These are phyloP conservation scores for Nectriaceae sp. DNA, from an alignment of 2,329 filamentous ascomycete species.

Conservation along the genomic window DNA sequence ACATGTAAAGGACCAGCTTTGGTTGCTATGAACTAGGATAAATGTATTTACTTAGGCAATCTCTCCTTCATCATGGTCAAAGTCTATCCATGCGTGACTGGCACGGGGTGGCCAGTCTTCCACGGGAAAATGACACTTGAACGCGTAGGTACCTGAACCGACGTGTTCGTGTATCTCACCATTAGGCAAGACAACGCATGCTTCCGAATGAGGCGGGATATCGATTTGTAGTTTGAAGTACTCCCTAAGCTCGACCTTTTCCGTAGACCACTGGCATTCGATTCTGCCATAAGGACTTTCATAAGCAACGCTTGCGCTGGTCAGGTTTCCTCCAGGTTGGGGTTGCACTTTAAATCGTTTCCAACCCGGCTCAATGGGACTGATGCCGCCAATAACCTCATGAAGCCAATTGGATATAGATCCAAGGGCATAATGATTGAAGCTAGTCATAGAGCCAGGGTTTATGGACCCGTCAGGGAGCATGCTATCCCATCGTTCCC, in stretches of 20 bases:
- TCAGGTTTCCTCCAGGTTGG: constrained; percentile 32
- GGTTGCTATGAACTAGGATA: too few species aligned
- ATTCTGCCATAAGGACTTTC: background rate
- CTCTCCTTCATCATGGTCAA: too few species aligned
- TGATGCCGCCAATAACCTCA: constrained; percentile 42
- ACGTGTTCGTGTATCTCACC: too few species aligned
- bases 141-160: too few species aligned
- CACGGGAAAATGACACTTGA: too few species aligned
- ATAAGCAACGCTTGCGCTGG: background rate
- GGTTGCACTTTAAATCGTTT: constrained; percentile 38
- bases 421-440: constrained; percentile 53
- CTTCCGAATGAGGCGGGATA: too few species aligned
- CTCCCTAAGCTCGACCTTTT: background rate
- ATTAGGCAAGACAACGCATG: too few species aligned
- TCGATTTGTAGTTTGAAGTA: too few species aligned
- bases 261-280: background rate
- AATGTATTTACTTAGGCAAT: too few species aligned
- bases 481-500: constrained; percentile 54
- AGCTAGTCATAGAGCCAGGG: constrained; percentile 49
- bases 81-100: too few species aligned
- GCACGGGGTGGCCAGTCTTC: too few species aligned
- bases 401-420: constrained; percentile 51
- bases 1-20: too few species aligned
- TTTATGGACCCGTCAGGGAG: constrained; percentile 46
- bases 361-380: constrained; percentile 42